These are phyloP conservation scores for Sideroxylon spinosum DNA, from an alignment of 179 eudicot species.

Conservation along the genomic window DNA sequence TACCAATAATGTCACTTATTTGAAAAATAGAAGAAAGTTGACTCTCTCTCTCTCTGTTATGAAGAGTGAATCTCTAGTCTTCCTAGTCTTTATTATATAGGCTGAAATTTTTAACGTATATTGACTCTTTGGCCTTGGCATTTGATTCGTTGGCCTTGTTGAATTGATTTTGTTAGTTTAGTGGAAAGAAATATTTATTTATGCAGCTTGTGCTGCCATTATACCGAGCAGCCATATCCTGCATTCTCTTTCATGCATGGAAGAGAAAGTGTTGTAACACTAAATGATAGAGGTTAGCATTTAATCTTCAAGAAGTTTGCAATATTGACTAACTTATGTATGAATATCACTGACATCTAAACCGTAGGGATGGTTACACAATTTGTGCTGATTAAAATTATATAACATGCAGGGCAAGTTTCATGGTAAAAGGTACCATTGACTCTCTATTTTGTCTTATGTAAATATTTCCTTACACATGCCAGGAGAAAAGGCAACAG, in stretches of 20 bases:
- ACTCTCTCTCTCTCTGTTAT: not conserved
- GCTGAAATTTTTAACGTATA: not conserved
- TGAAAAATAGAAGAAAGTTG: not conserved
- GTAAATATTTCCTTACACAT: conserved; percentile 5
- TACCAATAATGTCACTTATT: too few relatives aligned
- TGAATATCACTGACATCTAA: not conserved
- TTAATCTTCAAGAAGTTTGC: not conserved
- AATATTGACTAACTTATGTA: not conserved
- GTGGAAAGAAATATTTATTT: not conserved
- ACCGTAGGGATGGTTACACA: not conserved
- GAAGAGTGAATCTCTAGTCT: not conserved
- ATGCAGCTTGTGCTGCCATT: not conserved
- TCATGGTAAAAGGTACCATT: not conserved
- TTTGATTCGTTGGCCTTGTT: too few relatives aligned
- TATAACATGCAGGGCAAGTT: not conserved
- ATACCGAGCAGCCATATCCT: not conserved
- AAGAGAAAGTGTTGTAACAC: not conserved
- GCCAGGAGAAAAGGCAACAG: conserved; percentile 91
- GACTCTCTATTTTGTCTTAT: conserved; percentile 1
- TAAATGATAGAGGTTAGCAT: not conserved
- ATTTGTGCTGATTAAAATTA: not conserved
- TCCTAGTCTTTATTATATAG: not conserved
- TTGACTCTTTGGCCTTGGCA: not conserved
- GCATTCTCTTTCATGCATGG: not conserved
- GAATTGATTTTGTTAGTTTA: not conserved